Conservation (phyloP, 202 grass and related monocot genomes). For the Zoysia matrella region DNA sequence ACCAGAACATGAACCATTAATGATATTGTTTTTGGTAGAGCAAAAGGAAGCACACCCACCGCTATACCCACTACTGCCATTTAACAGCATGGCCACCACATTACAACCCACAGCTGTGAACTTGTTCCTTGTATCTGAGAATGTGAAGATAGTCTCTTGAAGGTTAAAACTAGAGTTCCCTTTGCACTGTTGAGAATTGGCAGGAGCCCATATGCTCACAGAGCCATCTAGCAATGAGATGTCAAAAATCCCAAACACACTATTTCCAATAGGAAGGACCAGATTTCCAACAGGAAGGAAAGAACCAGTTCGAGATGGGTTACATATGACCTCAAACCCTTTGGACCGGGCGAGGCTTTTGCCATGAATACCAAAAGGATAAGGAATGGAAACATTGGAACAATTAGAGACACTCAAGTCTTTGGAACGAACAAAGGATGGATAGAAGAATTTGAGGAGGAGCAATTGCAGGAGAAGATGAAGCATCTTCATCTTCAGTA, state of each 20-base stretch:
- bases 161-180: constrained; percentile 35
- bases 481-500: constrained; percentile 11
- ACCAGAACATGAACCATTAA: constrained; percentile 45
- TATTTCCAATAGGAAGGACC: constrained; percentile 32
- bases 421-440: constrained; percentile 28
- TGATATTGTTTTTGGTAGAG: background rate
- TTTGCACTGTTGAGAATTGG: constrained; percentile 6
- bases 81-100: constrained; percentile 45
- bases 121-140: constrained; percentile 62
- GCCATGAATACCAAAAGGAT: constrained; percentile 44
- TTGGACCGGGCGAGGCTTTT: background rate
- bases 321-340: constrained; percentile 20
- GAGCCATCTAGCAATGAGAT: constrained; percentile 49
- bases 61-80: background rate
- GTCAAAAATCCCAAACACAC: constrained; percentile 25
- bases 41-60: constrained; percentile 67
- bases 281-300: constrained; percentile 25
- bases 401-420: background rate
- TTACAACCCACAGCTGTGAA: constrained; percentile 63
- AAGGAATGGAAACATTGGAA: constrained; percentile 23
- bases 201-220: constrained; percentile 27
- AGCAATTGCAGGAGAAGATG: constrained; percentile 9
- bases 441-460: background rate
- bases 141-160: constrained; percentile 53
- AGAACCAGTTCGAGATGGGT: background rate